Conservation (phyloP, 2,329 filamentous ascomycete genomes). For the Hymenoscyphus salicellus region DNA sequence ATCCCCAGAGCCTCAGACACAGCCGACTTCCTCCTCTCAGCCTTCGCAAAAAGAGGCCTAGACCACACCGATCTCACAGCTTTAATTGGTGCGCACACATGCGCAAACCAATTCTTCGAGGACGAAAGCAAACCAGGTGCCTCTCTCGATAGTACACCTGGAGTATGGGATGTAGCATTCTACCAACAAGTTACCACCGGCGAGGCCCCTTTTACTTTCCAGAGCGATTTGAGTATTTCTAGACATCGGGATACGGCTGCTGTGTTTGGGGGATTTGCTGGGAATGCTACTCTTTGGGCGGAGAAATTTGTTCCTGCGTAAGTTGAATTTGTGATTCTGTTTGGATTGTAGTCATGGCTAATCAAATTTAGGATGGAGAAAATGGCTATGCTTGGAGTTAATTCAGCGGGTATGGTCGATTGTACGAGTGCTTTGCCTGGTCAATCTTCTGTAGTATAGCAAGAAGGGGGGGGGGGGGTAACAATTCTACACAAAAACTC, state of each 20-base stretch:
- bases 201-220: not conserved
- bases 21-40: not conserved
- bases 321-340: not conserved
- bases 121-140: slow-evolving; percentile 2
- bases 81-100: slow-evolving; percentile 4
- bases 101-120: slow-evolving; percentile 8
- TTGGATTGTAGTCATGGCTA: not conserved
- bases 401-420: not conserved
- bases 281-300: slow-evolving; percentile 3
- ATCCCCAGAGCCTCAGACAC: not conserved
- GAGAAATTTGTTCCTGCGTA: slow-evolving; percentile 8
- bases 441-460: no score
- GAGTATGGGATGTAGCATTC: slow-evolving; percentile 4
- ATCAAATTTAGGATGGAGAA: slow-evolving; percentile 7
- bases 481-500: no score
- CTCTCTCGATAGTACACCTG: not conserved
- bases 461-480: no score
- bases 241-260: not conserved
- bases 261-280: slow-evolving; percentile 6
- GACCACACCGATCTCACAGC: slow-evolving; percentile 5
- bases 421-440: slow-evolving; percentile 4
- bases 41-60: not conserved
- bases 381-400: slow-evolving; percentile 4
- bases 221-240: not conserved
- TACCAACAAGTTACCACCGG: not conserved